Percentiles rank a stretch among this genome's conserved stretches.
phyloP scores from a whole-genome alignment of 805 yeast species.

The Wickerhamomyces pijperi region DNA sequence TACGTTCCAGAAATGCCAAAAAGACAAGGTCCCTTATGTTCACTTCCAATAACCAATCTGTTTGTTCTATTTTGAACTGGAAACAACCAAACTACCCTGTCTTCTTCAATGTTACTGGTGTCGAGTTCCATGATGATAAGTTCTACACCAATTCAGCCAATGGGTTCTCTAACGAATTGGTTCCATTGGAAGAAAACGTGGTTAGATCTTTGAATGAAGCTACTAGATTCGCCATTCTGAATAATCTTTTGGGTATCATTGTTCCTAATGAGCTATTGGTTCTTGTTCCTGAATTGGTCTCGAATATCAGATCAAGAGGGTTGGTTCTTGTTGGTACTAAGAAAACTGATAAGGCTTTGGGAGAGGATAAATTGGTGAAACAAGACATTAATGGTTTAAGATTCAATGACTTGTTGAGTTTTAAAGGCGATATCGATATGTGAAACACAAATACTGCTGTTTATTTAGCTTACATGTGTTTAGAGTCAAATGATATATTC shows the following conservation, averaged over 20 bases:
- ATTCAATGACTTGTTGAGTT: conserved; percentile 50
- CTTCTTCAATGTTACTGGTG: conserved; percentile 70
- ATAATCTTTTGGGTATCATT: conserved; percentile 78
- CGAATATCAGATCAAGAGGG: conserved; percentile 70
- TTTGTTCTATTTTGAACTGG: conserved; percentile 95
- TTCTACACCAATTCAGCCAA: conserved; percentile 31
- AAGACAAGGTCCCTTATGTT: conserved; percentile 61
- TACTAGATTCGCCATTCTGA: conserved; percentile 64
- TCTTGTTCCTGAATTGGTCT: conserved; percentile 66
- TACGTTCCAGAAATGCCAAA: conserved; percentile 24
- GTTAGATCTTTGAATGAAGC: conserved; percentile 75
- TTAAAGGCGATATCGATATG: conserved; percentile 49
- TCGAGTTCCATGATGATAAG: conserved; percentile 25
- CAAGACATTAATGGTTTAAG: conserved; percentile 51
- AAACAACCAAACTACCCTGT: conserved; percentile 98
- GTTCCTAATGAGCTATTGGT: conserved; percentile 60
- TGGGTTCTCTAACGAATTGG: conserved; percentile 22
- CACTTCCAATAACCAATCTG: conserved; percentile 75
- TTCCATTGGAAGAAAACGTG: conserved; percentile 26
- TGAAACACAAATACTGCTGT: no score
- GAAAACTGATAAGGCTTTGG: conserved; percentile 20
- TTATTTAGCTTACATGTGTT: no score
- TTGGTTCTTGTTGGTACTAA: conserved; percentile 69
- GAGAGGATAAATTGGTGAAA: conserved; percentile 7
- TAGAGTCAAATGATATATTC: no score